Conservation (phyloP, 441 rosid genomes). For the Populus tomentosa region DNA sequence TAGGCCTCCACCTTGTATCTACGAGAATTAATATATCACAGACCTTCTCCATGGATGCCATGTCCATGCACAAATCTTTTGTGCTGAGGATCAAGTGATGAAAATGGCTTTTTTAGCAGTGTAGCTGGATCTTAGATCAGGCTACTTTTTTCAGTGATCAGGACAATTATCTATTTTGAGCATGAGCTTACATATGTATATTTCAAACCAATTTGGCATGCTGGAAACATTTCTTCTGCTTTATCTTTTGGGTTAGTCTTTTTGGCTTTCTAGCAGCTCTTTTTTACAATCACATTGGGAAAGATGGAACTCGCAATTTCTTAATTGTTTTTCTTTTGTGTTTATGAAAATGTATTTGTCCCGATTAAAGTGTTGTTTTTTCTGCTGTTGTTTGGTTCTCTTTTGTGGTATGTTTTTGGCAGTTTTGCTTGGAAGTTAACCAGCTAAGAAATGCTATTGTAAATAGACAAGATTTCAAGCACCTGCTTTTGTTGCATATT, state of each 20-base stretch:
- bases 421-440: background rate
- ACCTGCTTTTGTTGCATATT: background rate
- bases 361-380: background rate
- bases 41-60: constrained; percentile 59
- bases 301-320: constrained; percentile 16
- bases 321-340: constrained; percentile 3
- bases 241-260: constrained; percentile 7
- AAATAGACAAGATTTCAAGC: background rate
- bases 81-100: constrained; percentile 38
- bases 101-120: constrained; percentile 48
- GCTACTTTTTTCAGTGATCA: constrained; percentile 47
- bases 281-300: background rate
- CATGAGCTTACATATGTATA: background rate
- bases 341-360: background rate
- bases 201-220: background rate
- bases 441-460: background rate
- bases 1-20: background rate
- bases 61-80: constrained; percentile 39
- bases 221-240: constrained; percentile 3
- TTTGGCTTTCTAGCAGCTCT: constrained; percentile 13
- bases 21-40: constrained; percentile 44
- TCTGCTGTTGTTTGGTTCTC: background rate
- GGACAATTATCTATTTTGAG: constrained; percentile 30
- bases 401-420: background rate
- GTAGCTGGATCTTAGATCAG: constrained; percentile 41